phyloP scores from a whole-genome alignment of 768 basidiomycete species.

The Lactarius akahatsu region DNA sequence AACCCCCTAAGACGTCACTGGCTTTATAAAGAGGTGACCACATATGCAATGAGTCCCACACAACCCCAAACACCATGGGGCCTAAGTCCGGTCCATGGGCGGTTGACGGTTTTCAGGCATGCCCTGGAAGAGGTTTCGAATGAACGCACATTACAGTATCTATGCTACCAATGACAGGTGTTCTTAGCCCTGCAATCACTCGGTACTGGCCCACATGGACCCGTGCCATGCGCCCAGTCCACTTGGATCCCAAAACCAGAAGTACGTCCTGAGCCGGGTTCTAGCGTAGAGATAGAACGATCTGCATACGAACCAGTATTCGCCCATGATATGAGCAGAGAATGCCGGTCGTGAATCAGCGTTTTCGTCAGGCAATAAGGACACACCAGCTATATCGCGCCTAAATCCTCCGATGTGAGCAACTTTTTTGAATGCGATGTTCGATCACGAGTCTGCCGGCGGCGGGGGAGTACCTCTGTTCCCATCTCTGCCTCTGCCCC shows the following conservation, averaged over 20 bases:
- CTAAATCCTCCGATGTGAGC: not conserved
- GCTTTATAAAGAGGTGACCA: too few species aligned
- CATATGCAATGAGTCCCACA: too few species aligned
- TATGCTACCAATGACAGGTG: not conserved
- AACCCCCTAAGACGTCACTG: too few species aligned
- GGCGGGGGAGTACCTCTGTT: slow-evolving; percentile 6
- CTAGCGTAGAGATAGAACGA: not conserved
- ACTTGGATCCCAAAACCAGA: not conserved
- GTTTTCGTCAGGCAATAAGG: not conserved
- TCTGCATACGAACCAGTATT: not conserved
- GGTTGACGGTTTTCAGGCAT: not conserved
- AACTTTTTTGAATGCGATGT: not conserved
- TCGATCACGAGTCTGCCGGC: slow-evolving; percentile 10
- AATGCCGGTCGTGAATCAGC: not conserved
- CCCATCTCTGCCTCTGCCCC: slow-evolving; percentile 20
- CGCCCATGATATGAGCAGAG: not conserved
- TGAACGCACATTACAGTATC: not conserved
- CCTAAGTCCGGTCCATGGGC: too few species aligned
- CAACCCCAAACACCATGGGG: too few species aligned
- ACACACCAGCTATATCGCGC: not conserved
- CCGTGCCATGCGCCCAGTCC: not conserved
- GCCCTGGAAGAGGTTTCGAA: not conserved
- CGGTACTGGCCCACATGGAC: not conserved
- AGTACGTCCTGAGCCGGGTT: not conserved
- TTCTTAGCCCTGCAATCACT: not conserved